Evolutionary conservation across 306 rosid genomes (phyloP).

Genomic region (Rosa rugosa): DNA sequence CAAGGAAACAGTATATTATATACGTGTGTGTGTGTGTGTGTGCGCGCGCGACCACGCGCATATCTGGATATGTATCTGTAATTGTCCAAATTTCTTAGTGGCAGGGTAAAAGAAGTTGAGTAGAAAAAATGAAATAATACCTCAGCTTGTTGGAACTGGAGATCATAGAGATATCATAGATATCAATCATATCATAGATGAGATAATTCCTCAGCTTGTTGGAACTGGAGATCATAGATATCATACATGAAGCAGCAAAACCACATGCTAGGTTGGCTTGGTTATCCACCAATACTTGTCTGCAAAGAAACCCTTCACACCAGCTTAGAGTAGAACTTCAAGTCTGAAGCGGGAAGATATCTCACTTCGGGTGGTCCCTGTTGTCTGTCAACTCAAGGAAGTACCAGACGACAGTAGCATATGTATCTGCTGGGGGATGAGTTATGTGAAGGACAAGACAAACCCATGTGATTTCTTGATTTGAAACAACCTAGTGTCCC

Average conservation of each 20-base stretch:
- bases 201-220: neutral
- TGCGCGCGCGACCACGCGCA: no score
- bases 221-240: neutral
- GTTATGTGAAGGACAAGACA: neutral
- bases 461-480: neutral
- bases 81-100: no score
- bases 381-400: neutral
- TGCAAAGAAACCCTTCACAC: neutral
- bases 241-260: neutral
- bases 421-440: neutral
- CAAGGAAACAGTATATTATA: no score
- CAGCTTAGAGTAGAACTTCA: neutral
- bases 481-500: neutral
- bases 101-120: no score
- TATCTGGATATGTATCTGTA: no score
- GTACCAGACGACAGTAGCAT: neutral
- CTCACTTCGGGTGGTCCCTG: neutral
- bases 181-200: no score
- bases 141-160: no score
- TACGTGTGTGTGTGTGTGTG: no score
- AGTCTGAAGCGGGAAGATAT: neutral
- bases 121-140: no score
- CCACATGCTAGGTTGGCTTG: neutral
- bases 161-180: no score
- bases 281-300: neutral